phyloP scores from a whole-genome alignment of 148 eudicot genomes.

The Rhododendron griersonianum region DNA sequence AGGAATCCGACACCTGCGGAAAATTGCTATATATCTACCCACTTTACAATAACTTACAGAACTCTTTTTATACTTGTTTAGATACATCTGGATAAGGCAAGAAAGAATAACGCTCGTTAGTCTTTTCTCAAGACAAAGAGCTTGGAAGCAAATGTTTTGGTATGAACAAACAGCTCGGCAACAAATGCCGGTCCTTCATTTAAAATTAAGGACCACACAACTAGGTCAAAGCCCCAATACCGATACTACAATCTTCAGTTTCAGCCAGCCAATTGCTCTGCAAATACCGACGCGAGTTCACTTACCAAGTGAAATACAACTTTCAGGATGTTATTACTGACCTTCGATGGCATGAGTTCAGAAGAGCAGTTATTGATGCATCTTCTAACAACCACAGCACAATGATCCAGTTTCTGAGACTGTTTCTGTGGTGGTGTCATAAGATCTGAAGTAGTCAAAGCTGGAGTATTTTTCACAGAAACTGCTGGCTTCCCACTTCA shows the following conservation, averaged over 20 bases:
- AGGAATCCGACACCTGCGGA: neutral
- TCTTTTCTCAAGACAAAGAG: neutral
- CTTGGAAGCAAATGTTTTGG: neutral
- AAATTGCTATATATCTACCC: neutral
- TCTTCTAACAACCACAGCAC: neutral
- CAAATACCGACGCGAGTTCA: neutral
- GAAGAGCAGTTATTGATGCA: neutral
- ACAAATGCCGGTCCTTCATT: neutral
- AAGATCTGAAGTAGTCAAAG: neutral
- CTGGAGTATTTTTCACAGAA: neutral
- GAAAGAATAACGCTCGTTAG: neutral
- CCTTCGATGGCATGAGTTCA: neutral
- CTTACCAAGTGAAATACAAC: neutral
- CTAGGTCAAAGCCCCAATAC: neutral
- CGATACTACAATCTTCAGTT: conserved; percentile 1
- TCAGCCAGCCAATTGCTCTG: neutral
- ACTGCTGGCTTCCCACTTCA: neutral
- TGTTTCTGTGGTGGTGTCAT: neutral
- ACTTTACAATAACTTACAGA: neutral
- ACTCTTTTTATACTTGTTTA: neutral
- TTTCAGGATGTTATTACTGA: neutral
- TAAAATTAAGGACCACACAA: neutral
- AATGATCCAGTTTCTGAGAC: neutral
- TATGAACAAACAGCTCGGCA: neutral
- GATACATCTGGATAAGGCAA: conserved; percentile 1